These are phyloP conservation scores for Heliosperma pusillum DNA, from an alignment of 148 eudicot species.

Conservation along the genomic window DNA sequence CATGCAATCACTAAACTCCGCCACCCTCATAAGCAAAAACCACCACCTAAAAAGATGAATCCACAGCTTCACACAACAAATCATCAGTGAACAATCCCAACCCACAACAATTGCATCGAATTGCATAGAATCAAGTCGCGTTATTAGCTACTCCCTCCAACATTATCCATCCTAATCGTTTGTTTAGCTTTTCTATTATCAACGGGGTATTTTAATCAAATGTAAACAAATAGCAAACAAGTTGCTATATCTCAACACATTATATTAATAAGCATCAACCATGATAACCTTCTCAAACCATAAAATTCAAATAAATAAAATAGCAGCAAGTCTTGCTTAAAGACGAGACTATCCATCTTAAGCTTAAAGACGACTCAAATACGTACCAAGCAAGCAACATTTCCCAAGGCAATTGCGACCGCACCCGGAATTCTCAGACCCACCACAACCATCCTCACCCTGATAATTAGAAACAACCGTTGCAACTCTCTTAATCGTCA, in stretches of 20 bases:
- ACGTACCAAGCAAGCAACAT: conserved; percentile 48
- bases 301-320: neutral
- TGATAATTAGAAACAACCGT: conserved; percentile 32
- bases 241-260: no score
- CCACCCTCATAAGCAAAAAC: neutral
- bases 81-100: no score
- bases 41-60: neutral
- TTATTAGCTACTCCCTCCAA: no score
- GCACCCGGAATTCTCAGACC: conserved; percentile 28
- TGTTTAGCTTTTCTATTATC: no score
- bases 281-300: neutral
- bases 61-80: neutral
- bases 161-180: no score
- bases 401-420: conserved; percentile 58
- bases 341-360: no score
- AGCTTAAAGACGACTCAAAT: neutral
- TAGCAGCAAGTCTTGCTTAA: no score
- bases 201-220: no score
- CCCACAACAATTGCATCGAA: no score
- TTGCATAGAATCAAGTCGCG: no score
- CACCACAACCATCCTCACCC: conserved; percentile 24
- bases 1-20: no score
- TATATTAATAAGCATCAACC: neutral
- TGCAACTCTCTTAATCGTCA: conserved; percentile 38
- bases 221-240: no score